Percentiles rank a stretch among this genome's conserved stretches.
These are phyloP conservation scores for Microsporum audouinii DNA, from an alignment of 2,329 filamentous ascomycete species.

Conservation along the genomic window DNA sequence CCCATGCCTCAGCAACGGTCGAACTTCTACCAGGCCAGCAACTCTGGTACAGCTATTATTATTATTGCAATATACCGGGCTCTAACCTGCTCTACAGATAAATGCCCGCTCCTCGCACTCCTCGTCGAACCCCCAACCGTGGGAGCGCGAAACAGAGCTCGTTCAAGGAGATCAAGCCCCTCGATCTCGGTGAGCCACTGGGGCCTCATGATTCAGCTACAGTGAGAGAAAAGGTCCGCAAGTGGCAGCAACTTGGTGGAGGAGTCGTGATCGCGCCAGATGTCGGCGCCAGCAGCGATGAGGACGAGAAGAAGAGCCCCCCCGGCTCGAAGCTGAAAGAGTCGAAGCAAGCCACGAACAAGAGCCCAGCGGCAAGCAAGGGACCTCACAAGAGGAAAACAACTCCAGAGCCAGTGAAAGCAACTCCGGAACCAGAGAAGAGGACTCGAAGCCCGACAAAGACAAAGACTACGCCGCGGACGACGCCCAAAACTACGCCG, in stretches of 20 bases:
- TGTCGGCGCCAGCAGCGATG: slow-evolving; percentile 48
- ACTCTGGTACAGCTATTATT: too few species aligned
- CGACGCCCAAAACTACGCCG: slow-evolving; percentile 29
- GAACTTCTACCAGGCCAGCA: too few species aligned
- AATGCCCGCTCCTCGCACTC: slow-evolving; percentile 33
- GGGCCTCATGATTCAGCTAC: slow-evolving; percentile 51
- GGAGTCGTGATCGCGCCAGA: slow-evolving; percentile 53
- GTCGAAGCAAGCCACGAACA: slow-evolving; percentile 21
- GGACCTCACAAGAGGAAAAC: slow-evolving; percentile 17
- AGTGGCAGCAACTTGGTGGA: slow-evolving; percentile 73
- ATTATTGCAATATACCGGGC: background rate
- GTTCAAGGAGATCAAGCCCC: slow-evolving; percentile 49
- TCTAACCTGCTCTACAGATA: slow-evolving; percentile 5
- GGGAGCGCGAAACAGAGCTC: slow-evolving; percentile 45
- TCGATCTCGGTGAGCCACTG: slow-evolving; percentile 40
- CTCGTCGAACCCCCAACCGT: slow-evolving; percentile 30
- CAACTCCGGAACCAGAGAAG: slow-evolving; percentile 12
- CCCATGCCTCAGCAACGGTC: too few species aligned
- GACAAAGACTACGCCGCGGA: slow-evolving; percentile 18
- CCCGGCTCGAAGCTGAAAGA: slow-evolving; percentile 18
- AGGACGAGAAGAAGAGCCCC: slow-evolving; percentile 17
- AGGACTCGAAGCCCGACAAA: background rate
- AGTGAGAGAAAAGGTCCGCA: slow-evolving; percentile 67
- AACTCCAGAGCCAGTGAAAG: slow-evolving; percentile 21
- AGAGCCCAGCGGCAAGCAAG: slow-evolving; percentile 21